Percentiles rank a stretch among this genome's conserved stretches.
phyloP scores from a whole-genome alignment of 2,329 filamentous ascomycete genomes.

The Colletotrichum sp. region DNA sequence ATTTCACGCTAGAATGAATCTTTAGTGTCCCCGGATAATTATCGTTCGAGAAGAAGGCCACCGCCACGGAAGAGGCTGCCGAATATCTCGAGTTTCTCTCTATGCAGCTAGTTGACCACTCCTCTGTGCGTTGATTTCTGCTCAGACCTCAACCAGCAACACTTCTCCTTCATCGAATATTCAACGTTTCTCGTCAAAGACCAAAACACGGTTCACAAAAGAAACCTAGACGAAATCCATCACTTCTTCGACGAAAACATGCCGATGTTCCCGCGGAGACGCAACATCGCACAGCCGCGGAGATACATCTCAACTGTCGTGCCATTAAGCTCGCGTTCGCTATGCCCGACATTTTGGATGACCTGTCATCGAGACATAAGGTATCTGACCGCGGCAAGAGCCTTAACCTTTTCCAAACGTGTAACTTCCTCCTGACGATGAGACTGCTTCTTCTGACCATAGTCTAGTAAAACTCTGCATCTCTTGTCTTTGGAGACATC shows the following conservation, averaged over 20 bases:
- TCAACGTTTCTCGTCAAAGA: background rate
- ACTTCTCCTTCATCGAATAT: background rate
- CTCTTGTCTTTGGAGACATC: background rate
- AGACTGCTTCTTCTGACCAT: background rate
- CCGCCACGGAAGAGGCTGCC: background rate
- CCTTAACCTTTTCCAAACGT: background rate
- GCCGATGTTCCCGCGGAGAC: background rate
- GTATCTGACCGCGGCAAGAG: background rate
- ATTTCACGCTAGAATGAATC: background rate
- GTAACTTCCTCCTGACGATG: background rate
- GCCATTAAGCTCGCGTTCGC: background rate
- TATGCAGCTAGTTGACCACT: background rate
- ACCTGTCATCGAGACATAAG: background rate
- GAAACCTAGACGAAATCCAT: background rate
- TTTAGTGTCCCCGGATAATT: background rate
- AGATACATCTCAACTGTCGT: background rate
- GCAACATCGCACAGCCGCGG: background rate
- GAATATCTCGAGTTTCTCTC: background rate
- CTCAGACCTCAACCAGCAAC: background rate
- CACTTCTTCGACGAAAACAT: background rate
- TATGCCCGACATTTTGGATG: background rate
- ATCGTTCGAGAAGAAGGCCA: background rate
- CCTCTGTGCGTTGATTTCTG: background rate
- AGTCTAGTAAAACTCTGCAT: background rate
- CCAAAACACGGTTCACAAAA: background rate